Base-by-base conservation (phyloP, 805 yeast species). In the Myxozyma kluyveri region DNA sequence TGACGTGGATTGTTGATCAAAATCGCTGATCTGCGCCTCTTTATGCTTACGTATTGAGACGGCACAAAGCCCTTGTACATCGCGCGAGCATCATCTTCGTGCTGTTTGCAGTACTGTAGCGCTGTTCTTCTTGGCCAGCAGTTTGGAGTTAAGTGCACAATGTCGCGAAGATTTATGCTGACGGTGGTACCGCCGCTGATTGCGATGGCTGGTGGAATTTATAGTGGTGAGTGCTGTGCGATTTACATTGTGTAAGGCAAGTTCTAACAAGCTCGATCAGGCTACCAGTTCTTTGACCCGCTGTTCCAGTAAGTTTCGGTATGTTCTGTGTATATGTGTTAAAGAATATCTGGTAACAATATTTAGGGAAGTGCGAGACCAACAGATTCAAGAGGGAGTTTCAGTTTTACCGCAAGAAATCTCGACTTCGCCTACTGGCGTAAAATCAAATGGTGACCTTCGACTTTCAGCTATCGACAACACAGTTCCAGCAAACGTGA, bases 251-350 rank as follows among this genome's bases (percentile, higher is more conserved):
- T 21, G 27, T 18, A 24, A 33, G 33, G 9, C 9, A 24, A 1
- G 23, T 14, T 24, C 9, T 7, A 23, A 18, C 26, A 22, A 9
- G 14, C 9, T 4, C 6, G 14, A 26, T 36, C 40, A 51, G 55
- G 55, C 18, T 51, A 36, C 32, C 40, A 37, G 33, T 42, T 51
- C 18, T 51, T 51, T 43, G 51, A 51, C 42, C 55, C 55, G n/a
- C 29, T 51, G 21, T 51, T 51, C 32, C 31, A 35, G 55, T 51
- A 38, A 31, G 33, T 26, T 19, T n/a, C 14, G 27, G 17, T 32
- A 12, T 26, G 10, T 22, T 7, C 12, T 32, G 19, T 14, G n/a
- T n/a, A n/a, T 39, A 3, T 17, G 10, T 23, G 10, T 10, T 29
- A 4, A 18, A 18, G 14, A 19, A 18, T 3, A 22, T 27, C 21